Conservation (phyloP, 805 yeast species). For the Pichia thaimueangensis region DNA sequence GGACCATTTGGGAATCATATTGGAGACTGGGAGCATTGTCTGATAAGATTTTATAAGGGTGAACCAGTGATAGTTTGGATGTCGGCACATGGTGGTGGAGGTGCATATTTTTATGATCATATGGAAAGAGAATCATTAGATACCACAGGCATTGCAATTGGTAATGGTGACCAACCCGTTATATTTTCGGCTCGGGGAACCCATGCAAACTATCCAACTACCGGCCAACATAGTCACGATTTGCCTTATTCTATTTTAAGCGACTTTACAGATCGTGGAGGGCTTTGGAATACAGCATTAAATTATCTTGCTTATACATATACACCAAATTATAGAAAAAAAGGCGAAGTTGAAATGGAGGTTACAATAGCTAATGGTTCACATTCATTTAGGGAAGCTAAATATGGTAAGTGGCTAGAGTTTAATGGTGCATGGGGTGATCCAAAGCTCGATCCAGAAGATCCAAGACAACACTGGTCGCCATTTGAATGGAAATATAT, state of each 20-base stretch:
- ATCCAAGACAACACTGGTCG: conserved; percentile 79
- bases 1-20: conserved; percentile 98
- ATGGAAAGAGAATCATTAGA: conserved; percentile 41
- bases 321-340: conserved; percentile 42
- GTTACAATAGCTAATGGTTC: conserved; percentile 43
- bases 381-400: conserved; percentile 44
- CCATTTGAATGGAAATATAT: conserved; percentile 87
- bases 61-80: conserved; percentile 84
- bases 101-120: conserved; percentile 74
- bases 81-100: conserved; percentile 98
- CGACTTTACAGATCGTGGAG: conserved; percentile 93
- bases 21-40: conserved; percentile 97
- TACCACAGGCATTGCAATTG: conserved; percentile 13
- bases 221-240: conserved; percentile 94
- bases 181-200: conserved; percentile 92
- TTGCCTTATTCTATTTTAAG: conserved; percentile 84
- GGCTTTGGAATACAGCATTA: conserved; percentile 87
- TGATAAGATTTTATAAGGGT: conserved; percentile 78
- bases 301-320: conserved; percentile 78
- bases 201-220: conserved; percentile 94
- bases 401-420: conserved; percentile 69
- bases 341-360: conserved; percentile 8
- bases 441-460: conserved; percentile 52
- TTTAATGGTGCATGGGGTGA: conserved; percentile 92
- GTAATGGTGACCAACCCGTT: conserved; percentile 48